Conservation (phyloP, 2,329 filamentous ascomycete species). For the Ascochyta koolunga region DNA sequence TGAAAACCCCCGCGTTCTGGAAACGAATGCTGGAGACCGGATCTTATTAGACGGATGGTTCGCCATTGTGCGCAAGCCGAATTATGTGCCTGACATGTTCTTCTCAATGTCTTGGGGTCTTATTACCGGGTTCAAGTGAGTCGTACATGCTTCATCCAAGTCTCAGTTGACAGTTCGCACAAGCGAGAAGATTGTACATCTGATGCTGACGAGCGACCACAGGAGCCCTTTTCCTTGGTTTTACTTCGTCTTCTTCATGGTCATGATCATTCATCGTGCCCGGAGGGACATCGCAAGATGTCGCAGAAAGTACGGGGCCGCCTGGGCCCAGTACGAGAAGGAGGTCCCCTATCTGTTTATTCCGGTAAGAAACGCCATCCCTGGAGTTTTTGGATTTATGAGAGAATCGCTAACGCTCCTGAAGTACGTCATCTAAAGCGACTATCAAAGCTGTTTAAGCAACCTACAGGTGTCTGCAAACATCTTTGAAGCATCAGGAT, state of each 20-base stretch:
- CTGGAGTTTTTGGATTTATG: not conserved
- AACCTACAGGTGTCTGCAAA: no score
- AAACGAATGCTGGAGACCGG: constrained; percentile 72
- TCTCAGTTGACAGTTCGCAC: not conserved
- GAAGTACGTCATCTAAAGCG: constrained; percentile 6
- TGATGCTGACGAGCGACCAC: not conserved
- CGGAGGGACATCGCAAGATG: constrained; percentile 76
- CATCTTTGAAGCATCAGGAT: not conserved
- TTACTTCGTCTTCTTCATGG: constrained; percentile 78
- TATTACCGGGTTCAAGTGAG: constrained; percentile 74
- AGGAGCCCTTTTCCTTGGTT: constrained; percentile 78
- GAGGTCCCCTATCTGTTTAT: constrained; percentile 83
- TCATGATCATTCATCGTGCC: constrained; percentile 80
- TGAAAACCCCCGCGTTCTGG: constrained; percentile 78
- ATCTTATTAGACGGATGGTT: constrained; percentile 82
- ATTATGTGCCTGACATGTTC: constrained; percentile 81
- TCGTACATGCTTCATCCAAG: not conserved
- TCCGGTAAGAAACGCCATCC: constrained; percentile 54
- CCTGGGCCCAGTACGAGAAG: constrained; percentile 80
- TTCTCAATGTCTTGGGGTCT: constrained; percentile 79
- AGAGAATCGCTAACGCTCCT: not conserved
- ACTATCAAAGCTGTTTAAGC: not conserved
- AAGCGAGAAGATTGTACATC: not conserved
- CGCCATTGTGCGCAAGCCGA: constrained; percentile 75
- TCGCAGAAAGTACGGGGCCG: constrained; percentile 76